Conservation (phyloP, 1,284 basidiomycete species). For the Tetrapyrgos nigripes region DNA sequence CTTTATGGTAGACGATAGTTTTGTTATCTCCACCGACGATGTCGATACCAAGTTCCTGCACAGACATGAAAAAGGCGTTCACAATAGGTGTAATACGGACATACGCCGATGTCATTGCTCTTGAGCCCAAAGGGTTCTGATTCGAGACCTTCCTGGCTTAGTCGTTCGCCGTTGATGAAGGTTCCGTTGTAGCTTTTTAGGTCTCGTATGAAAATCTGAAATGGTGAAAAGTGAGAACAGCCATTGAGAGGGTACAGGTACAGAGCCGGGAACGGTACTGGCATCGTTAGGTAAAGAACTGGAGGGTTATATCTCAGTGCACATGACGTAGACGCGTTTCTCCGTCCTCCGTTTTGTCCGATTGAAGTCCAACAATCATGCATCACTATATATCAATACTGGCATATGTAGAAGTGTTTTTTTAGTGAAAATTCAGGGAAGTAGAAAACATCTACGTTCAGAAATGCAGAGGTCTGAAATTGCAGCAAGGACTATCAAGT, state of each 20-base stretch:
- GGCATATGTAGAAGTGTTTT: too few relatives aligned
- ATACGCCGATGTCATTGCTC: conserved; percentile 82
- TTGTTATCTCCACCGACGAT: conserved; percentile 99
- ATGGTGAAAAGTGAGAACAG: conserved; percentile 40
- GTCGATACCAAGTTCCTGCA: conserved; percentile 97
- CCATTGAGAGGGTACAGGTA: conserved; percentile 97
- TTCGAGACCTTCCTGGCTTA: conserved; percentile 91
- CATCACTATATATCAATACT: too few relatives aligned
- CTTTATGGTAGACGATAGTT: conserved; percentile 98
- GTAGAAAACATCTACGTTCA: too few relatives aligned
- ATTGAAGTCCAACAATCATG: too few relatives aligned
- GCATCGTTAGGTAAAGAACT: conserved; percentile 35
- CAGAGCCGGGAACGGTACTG: conserved; percentile 69
- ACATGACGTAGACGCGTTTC: not conserved
- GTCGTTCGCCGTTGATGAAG: conserved; percentile 95
- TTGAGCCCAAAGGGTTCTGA: conserved; percentile 95
- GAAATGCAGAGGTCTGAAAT: too few relatives aligned
- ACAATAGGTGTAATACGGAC: conserved; percentile 20
- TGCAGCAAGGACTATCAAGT: too few relatives aligned
- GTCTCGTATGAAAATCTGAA: conserved; percentile 97
- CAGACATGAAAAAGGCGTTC: conserved; percentile 2
- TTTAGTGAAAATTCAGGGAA: too few relatives aligned
- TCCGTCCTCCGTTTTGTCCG: too few relatives aligned
- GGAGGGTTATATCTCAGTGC: not conserved
- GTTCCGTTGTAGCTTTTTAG: conserved; percentile 99